Evolutionary conservation across 495 filamentous ascomycete species (phyloP), one percentile per base, ranked within the genome.

Genomic region (Geoglossum glabrum): DNA sequence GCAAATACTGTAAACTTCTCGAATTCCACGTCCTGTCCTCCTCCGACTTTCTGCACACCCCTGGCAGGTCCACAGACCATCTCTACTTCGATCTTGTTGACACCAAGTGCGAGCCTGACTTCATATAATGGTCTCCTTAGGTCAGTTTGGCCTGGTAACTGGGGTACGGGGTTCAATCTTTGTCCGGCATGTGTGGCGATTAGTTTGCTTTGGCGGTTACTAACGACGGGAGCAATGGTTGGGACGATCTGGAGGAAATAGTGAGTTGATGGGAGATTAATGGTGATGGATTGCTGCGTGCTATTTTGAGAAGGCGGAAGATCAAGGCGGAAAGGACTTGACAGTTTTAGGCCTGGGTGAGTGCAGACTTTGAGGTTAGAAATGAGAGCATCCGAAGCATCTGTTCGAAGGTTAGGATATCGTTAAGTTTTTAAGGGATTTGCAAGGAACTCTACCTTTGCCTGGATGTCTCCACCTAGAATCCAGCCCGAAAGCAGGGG

Each of bases 1-100:
- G 78, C 72, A 63, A 81, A 80, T 10, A 85, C 66, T 11, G 75
- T 80, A 45, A 85, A 68, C 60, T 74, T 83, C 70, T 89, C 85
- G 63, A 86, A 67, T 61, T 87, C 85, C 57, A 76, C 71, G 57
- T 79, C 81, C 7, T 74, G 72, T 11, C 79, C 81, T 49, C 71
- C 64, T 10, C 70, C 69, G 47, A 66, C 57, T 62, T 74, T 79
- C 47, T 69, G 66, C 54, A 79, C 72, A 9, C 79, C 79, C 56
- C 72, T 76, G 2, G 80, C 75, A 17, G 81, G 70, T 5, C 78
- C 74, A n/a, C 78, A 79, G 64, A 85, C 75, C 34, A 84, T 65
- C 47, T 83, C 78, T 8, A 86, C 69, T 52, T 81, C 79, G 21
- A 89, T 74, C 31, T 77, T 74, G 60, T 83, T 88, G 21, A 79